Evolutionary conservation across 257 asterid species (phyloP).

Genomic region (Gentiana straminea): DNA sequence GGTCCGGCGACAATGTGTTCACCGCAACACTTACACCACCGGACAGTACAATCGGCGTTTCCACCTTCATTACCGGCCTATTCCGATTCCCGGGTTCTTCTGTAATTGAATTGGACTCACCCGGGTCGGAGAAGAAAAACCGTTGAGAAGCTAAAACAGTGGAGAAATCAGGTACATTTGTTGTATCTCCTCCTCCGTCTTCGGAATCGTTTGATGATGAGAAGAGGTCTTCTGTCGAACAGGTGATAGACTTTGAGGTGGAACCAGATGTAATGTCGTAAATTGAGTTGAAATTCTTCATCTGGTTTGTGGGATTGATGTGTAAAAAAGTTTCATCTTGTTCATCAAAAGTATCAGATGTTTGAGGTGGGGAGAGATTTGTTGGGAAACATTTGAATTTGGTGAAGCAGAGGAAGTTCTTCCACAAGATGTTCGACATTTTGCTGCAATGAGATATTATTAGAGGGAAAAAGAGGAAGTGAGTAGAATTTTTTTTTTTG

Average conservation of each 20-base stretch:
- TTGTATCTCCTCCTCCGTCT: conserved; percentile 4
- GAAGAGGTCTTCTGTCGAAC: conserved; percentile 19
- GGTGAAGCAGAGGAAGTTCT: conserved; percentile 56
- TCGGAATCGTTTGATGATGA: conserved; percentile 29
- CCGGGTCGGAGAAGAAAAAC: conserved; percentile 78
- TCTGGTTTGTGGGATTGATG: neutral
- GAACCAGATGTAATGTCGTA: conserved; percentile 37
- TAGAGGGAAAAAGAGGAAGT: neutral
- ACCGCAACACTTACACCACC: conserved; percentile 36
- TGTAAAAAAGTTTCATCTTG: conserved; percentile 8
- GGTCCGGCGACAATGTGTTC: conserved; percentile 58
- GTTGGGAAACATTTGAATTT: conserved; percentile 64
- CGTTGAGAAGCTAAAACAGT: conserved; percentile 65
- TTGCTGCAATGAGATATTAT: neutral
- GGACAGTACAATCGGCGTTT: conserved; percentile 21
- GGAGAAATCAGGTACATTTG: conserved; percentile 42
- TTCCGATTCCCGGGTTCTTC: conserved; percentile 5
- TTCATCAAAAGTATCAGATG: conserved; percentile 11
- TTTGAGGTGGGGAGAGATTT: conserved; percentile 19
- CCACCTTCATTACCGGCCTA: conserved; percentile 5
- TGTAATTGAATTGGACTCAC: conserved; percentile 60
- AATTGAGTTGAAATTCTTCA: conserved; percentile 45
- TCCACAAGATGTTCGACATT: conserved; percentile 49
- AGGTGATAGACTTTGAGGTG: conserved; percentile 32
- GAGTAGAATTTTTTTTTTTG: no score